Conservation (phyloP, 2,329 filamentous ascomycete genomes). For the Nemania serpens region DNA sequence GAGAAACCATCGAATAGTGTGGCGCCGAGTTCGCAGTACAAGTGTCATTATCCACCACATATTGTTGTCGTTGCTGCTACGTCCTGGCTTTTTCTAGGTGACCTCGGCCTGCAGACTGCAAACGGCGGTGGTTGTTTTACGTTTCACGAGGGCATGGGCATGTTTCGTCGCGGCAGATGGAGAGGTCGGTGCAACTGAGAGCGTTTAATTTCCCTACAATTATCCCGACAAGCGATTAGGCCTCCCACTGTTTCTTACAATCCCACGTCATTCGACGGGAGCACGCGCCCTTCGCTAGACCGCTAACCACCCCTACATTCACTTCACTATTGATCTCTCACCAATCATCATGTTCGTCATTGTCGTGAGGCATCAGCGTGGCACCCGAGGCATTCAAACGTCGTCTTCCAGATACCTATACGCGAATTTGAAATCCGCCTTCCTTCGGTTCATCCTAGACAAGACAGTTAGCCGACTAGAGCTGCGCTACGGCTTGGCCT, state of each 20-base stretch:
- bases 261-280: constrained; percentile 2
- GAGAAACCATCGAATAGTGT: background rate
- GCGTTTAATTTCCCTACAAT: constrained; percentile 18
- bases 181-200: constrained; percentile 3
- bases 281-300: background rate
- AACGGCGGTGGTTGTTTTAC: background rate
- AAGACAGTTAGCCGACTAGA: constrained; percentile 24
- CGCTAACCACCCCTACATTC: background rate
- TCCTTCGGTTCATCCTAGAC: constrained; percentile 93
- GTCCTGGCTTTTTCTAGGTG: no score
- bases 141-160: background rate
- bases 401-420: constrained; percentile 98
- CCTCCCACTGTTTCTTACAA: background rate
- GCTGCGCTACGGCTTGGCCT: background rate
- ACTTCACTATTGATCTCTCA: background rate
- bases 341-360: constrained; percentile 4
- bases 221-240: constrained; percentile 17
- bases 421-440: constrained; percentile 97
- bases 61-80: no score
- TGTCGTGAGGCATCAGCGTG: background rate
- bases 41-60: background rate
- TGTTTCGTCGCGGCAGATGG: constrained; percentile 3
- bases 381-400: constrained; percentile 62
- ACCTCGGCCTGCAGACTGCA: no score
- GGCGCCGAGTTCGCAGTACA: constrained; percentile 15